Evolutionary conservation across 257 asterid species (phyloP), one percentile per base, ranked within the genome.

Genomic region (Solanum raphanifolium): DNA sequence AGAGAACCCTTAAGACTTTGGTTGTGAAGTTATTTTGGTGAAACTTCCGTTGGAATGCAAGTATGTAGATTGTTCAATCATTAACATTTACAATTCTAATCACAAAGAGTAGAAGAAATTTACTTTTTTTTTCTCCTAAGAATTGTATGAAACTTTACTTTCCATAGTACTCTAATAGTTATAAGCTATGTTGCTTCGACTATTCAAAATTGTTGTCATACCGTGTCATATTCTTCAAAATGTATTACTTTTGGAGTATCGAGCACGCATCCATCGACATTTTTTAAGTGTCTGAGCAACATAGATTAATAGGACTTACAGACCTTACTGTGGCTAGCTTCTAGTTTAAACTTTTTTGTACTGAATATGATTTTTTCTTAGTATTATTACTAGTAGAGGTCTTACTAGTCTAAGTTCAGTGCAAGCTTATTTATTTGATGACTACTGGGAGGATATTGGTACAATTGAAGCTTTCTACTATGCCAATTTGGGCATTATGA

Each of bases 11-110:
- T 96, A 96, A 92, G 99, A 96, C 89, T 95, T 96, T 85, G 98
- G 99, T 84, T 95, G 99, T 96, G 86, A 96, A 93, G 98, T 96
- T 86, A 95, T 96, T 85, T 98, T 98, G 98, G 99, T 89, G 99
- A 97, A 87, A 96, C 99, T 65, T 84, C 94, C 35, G 81, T 91
- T 89, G 96, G 96, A 58, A 65, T 95, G 91, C 88, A 98, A 92
- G 99, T 95, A 94, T 48, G 94, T 58, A 41, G 31, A 25, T 27
- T 79, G 20, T 87, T 66, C 9, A 25, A 5, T 66, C 75, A 43
- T 90, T 85, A 43, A 38, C 74, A 48, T 87, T 85, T 66, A n/a
- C 79, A 29, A 7, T 83, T 58, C 0, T 9, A 39, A 39, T 39
- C 46, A 39, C 13, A 39, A 39, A 39, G 9, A 39, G 13, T 39